Evolutionary conservation across 73 alveolate species (phyloP), one percentile per base, ranked within the genome.

Genomic region (Symbiodinium pilosum): DNA sequence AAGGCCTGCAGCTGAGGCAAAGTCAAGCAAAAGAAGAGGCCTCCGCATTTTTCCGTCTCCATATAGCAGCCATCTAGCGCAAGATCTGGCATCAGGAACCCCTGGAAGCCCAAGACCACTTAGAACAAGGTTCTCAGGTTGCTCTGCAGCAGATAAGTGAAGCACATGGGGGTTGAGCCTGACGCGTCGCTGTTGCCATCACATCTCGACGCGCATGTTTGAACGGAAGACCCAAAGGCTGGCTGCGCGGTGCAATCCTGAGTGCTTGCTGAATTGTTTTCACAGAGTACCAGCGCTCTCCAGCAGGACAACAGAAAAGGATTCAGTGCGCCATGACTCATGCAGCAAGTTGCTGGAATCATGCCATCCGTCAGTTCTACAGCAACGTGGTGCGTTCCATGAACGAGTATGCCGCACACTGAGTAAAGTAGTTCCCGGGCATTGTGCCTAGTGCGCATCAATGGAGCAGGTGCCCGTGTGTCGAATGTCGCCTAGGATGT

Each of bases 331-430:
- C 73, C 34, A 6, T 30, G 34, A 24, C 6, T 54, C 64, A 47
- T 8, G 8, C 34, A 26, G 30, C 73, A 54, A 12, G 32, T 16
- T 24, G 12, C 68, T 51, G 12, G 21, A 16, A 16, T 51, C 0
- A 51, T 16, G n/a, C n/a, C n/a, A n/a, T n/a, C n/a, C n/a, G n/a
- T 51, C 95, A 89, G 97, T 91, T 91, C 88, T 91, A 91, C 89
- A 91, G 97, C 97, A 64, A 91, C 41, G 97, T 86, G n/a, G 81
- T 91, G 73, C 97, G 97, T 42, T 69, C 81, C 81, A 64, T 91
- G 41, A 91, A 91, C 40, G 97, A 91, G 87, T 89, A 89, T 41
- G 95, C 73, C 39, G 4, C 38, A 42, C 36, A 5, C 95, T 59
- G 9, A 59, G 95, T 56, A 56, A 1, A 5, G 42, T 83, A 24